Conservation (phyloP, 306 rosid species). For the Hippophae gyantsensis region DNA sequence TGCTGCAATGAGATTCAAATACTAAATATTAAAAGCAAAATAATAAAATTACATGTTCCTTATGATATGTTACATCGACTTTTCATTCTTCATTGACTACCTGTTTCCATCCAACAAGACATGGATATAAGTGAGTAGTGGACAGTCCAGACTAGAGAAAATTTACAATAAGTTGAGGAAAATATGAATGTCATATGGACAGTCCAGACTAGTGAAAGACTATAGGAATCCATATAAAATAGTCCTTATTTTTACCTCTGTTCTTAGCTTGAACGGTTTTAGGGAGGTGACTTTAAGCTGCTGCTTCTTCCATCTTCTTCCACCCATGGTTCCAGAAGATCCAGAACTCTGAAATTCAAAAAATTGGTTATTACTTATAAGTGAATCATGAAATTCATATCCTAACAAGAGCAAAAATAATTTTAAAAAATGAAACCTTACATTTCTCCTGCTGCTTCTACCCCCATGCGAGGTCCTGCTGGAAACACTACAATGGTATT, state of each 20-base stretch:
- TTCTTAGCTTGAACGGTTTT: slow-evolving; percentile 84
- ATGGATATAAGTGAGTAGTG: too few relatives aligned
- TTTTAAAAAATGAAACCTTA: slow-evolving; percentile 27
- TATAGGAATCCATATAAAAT: too few relatives aligned
- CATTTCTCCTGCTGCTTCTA: slow-evolving; percentile 75
- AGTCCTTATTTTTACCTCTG: slow-evolving; percentile 43
- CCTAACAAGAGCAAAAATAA: background rate
- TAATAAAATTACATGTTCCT: background rate
- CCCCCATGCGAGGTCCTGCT: slow-evolving; percentile 59
- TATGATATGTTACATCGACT: background rate
- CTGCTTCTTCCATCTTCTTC: slow-evolving; percentile 58
- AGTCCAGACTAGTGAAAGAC: too few relatives aligned
- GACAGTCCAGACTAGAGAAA: too few relatives aligned
- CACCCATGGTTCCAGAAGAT: slow-evolving; percentile 47
- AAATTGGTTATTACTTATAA: slow-evolving; percentile 4
- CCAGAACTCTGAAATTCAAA: slow-evolving; percentile 55
- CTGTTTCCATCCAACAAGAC: too few relatives aligned
- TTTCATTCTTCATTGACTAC: too few relatives aligned
- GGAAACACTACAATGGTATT: slow-evolving; percentile 37
- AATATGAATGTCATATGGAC: too few relatives aligned
- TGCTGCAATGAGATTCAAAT: slow-evolving; percentile 38
- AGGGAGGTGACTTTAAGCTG: slow-evolving; percentile 50
- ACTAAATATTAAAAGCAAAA: slow-evolving; percentile 14
- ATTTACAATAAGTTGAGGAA: too few relatives aligned
- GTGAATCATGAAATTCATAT: slow-evolving; percentile 4